Evolutionary conservation across 1,284 basidiomycete species (phyloP).

Genomic region (Leccinum pachyderme): DNA sequence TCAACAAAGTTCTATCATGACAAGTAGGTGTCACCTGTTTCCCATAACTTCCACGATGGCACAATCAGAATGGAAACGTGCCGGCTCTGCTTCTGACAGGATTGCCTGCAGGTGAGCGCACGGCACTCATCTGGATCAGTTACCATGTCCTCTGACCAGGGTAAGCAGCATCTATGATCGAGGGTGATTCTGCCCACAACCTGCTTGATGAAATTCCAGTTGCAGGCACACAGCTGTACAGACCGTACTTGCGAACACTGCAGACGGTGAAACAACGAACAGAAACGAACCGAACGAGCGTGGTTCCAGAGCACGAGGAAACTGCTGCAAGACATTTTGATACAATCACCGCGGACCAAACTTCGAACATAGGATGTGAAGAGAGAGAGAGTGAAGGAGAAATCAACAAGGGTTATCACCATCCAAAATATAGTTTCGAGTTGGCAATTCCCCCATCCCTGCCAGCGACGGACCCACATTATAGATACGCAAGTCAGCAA

Average conservation of each 20-base stretch:
- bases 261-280: constrained; percentile 1
- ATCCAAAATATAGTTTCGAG: constrained; percentile 13
- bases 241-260: constrained; percentile 12
- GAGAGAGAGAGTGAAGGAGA: constrained; percentile 2
- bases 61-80: neutral
- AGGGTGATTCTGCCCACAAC: neutral
- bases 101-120: constrained; percentile 1
- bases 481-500: constrained; percentile 19
- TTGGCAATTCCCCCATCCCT: constrained; percentile 8
- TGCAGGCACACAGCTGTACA: neutral
- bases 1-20: neutral
- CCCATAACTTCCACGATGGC: neutral
- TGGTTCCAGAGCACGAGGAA: constrained; percentile 17
- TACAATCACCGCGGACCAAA: constrained; percentile 20
- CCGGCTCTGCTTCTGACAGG: neutral
- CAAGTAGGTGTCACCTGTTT: neutral
- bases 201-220: neutral
- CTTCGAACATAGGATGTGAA: constrained; percentile 6
- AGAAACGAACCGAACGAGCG: constrained; percentile 6
- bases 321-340: constrained; percentile 15
- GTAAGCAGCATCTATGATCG: constrained; percentile 1
- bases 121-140: constrained; percentile 9
- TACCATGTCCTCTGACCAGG: constrained; percentile 9
- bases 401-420: constrained; percentile 12
- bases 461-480: constrained; percentile 16